Conservation (phyloP, 2,329 filamentous ascomycete genomes). For the Alternaria dauci region DNA sequence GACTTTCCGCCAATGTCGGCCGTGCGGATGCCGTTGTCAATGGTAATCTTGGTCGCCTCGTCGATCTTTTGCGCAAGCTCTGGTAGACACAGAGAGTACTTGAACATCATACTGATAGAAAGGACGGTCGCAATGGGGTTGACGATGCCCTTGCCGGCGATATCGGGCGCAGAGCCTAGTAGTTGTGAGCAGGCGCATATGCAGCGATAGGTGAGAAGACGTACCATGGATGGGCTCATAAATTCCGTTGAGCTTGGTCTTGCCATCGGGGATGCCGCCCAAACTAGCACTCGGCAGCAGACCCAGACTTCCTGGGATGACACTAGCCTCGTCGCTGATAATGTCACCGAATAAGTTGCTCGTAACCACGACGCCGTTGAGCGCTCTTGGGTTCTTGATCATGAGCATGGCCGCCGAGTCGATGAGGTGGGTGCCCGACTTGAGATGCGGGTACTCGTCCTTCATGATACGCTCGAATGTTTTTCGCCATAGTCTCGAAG, state of each 20-base stretch:
- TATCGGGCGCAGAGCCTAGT: constrained; percentile 86
- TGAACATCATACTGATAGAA: constrained; percentile 93
- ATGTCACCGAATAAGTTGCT: constrained; percentile 97
- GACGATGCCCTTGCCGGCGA: constrained; percentile 88
- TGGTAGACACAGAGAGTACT: constrained; percentile 85
- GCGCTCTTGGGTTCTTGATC: constrained; percentile 87
- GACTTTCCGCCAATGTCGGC: constrained; percentile 83
- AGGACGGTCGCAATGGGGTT: constrained; percentile 93
- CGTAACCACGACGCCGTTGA: constrained; percentile 92
- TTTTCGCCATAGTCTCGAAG: constrained; percentile 87
- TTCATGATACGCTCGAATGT: constrained; percentile 84
- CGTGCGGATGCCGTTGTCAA: constrained; percentile 81
- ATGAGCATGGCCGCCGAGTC: constrained; percentile 98
- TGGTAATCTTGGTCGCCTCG: constrained; percentile 78
- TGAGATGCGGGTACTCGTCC: constrained; percentile 86
- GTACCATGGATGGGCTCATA: constrained; percentile 97
- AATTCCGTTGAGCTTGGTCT: constrained; percentile 87
- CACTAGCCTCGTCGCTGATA: constrained; percentile 92
- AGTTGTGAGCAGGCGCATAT: constrained; percentile 19
- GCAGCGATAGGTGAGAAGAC: constrained; percentile 24
- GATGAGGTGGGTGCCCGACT: constrained; percentile 88
- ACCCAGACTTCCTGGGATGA: constrained; percentile 90
- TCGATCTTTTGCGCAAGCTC: constrained; percentile 82
- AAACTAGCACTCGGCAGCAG: constrained; percentile 88
- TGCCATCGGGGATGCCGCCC: constrained; percentile 84